These are phyloP conservation scores for Erodium moschatum DNA, from an alignment of 441 rosid species.

Conservation along the genomic window DNA sequence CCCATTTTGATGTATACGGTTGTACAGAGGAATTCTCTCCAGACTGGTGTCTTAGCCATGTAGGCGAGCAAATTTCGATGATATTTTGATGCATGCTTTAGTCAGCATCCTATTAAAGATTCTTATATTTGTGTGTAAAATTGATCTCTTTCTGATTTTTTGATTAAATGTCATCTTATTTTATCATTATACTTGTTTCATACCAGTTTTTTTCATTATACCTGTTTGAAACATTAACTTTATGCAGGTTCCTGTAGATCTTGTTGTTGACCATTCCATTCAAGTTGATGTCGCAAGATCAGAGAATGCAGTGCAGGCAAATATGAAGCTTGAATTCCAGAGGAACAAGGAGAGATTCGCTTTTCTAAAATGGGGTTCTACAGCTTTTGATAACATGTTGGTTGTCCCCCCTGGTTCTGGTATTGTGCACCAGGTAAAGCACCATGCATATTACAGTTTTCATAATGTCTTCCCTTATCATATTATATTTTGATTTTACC, in stretches of 20 bases:
- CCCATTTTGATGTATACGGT: background rate
- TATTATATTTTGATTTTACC: background rate
- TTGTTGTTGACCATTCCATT: constrained; percentile 93
- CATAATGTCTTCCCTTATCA: background rate
- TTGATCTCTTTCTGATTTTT: background rate
- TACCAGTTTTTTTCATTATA: background rate
- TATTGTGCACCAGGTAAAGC: constrained; percentile 99
- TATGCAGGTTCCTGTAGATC: constrained; percentile 94
- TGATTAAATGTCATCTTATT: background rate
- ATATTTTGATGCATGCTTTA: background rate
- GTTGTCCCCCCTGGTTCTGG: constrained; percentile 99
- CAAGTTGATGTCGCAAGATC: constrained; percentile 95
- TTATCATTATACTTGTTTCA: background rate
- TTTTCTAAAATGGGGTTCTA: constrained; percentile 95
- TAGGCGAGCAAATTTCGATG: background rate
- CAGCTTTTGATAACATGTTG: constrained; percentile 87
- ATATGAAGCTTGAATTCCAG: constrained; percentile 89
- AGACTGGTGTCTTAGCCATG: background rate
- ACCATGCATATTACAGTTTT: no score
- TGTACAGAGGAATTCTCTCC: constrained; percentile 6
- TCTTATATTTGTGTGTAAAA: background rate
- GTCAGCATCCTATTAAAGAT: background rate
- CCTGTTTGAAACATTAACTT: constrained; percentile 4
- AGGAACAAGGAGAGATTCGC: constrained; percentile 97
- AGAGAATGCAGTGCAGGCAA: constrained; percentile 89